Evolutionary conservation across 495 filamentous ascomycete species (phyloP).

Genomic region (Trichoderma gamsii): DNA sequence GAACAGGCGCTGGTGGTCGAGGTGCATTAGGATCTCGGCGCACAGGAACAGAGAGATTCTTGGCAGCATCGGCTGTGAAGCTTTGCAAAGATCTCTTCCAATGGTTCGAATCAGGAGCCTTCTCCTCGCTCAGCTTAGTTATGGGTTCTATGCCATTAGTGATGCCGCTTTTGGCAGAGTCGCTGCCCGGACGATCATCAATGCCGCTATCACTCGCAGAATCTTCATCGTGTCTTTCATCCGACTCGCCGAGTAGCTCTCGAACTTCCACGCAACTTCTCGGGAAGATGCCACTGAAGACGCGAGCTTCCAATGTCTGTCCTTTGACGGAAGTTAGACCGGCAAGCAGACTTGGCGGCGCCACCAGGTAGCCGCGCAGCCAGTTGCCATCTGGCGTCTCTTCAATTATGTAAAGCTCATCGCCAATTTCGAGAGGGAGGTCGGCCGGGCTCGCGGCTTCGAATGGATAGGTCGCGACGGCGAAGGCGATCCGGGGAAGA

Average conservation of each 20-base stretch:
- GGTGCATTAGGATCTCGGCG: slow-evolving; percentile 54
- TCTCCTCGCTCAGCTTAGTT: slow-evolving; percentile 16
- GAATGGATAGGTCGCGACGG: slow-evolving; percentile 91
- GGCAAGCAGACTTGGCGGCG: slow-evolving; percentile 85
- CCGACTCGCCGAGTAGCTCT: slow-evolving; percentile 62
- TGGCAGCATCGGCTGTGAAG: slow-evolving; percentile 28
- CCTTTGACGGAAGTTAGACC: slow-evolving; percentile 88
- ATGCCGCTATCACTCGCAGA: slow-evolving; percentile 23
- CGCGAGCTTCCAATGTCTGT: slow-evolving; percentile 86
- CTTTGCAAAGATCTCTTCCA: slow-evolving; percentile 24
- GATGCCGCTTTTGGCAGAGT: slow-evolving; percentile 44
- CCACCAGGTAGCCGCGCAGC: slow-evolving; percentile 92
- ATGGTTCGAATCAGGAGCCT: slow-evolving; percentile 18
- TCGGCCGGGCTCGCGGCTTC: slow-evolving; percentile 78
- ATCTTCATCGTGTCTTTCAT: slow-evolving; percentile 40
- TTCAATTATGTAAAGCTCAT: slow-evolving; percentile 98
- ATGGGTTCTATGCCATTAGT: slow-evolving; percentile 24
- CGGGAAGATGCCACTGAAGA: slow-evolving; percentile 96
- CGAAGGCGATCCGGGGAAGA: slow-evolving; percentile 94
- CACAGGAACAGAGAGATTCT: slow-evolving; percentile 31
- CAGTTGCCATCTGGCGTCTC: slow-evolving; percentile 80
- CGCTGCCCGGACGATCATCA: slow-evolving; percentile 30
- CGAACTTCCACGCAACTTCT: slow-evolving; percentile 80
- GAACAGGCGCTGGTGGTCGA: slow-evolving; percentile 85
- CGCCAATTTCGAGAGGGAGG: slow-evolving; percentile 93